Evolutionary conservation across 2,329 filamentous ascomycete genomes (phyloP), one percentile per base, ranked within the genome.

Genomic region (Diaporthe sp.): DNA sequence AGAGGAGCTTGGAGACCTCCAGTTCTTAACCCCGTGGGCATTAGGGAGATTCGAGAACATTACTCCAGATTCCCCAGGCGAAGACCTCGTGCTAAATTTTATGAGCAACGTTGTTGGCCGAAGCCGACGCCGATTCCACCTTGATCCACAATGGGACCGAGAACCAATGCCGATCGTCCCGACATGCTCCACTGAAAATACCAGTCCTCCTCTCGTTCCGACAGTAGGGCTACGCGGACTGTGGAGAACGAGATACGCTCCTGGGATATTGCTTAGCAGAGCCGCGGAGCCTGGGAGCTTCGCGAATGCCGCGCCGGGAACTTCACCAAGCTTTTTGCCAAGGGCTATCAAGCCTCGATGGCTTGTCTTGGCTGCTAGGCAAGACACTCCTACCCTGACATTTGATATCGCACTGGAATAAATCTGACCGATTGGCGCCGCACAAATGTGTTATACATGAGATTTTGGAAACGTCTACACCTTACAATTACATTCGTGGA

Each of bases 101-200:
- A 13, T 33, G 22, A 25, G 33, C n/a, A 22, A 33, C 13, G 28
- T 69, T 55, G 66, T 52, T 69, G 66, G 66, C 47, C 66, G 66
- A 45, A 40, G 57, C 69, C 60, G 57, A 60, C 22, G 40, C 61
- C 60, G 33, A 67, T 57, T 55, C 72, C 64, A 58, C 54, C 25
- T 47, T n/a, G 69, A 28, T 35, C 66, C 72, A 71, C 64, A 74
- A 71, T 71, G 42, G 35, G 55, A 47, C 72, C 72, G 66, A 74
- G 72, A 52, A 25, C 28, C 55, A 30, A 22, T 71, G 72, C 72
- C 72, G 72, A 54, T 47, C 54, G 42, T 74, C 33, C 72, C 72
- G 72, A 67, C 61, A 30, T 22, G 17, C 57, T 42, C 57, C 57
- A 61, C n/a, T 19, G 13, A 17, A 40, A 28, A n/a, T 25, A n/a